Evolutionary conservation across 2,329 filamentous ascomycete genomes (phyloP).

Genomic region (Whalleya microplaca): DNA sequence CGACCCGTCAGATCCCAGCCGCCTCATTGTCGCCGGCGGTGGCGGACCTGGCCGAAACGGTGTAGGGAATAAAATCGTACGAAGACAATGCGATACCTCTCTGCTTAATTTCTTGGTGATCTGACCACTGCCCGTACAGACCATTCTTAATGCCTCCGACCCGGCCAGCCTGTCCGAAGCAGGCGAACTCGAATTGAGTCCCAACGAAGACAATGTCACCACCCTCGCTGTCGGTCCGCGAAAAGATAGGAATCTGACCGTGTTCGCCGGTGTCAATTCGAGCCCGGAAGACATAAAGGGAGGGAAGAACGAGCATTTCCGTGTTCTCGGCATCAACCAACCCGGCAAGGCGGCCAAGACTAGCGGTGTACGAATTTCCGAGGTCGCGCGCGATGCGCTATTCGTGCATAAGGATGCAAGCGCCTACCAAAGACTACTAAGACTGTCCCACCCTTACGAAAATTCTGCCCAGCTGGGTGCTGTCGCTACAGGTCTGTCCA

Average conservation of each 20-base stretch:
- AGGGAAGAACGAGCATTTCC: constrained; percentile 83
- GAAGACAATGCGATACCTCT: constrained; percentile 36
- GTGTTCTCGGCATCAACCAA: constrained; percentile 67
- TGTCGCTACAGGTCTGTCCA: constrained; percentile 77
- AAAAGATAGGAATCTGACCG: constrained; percentile 57
- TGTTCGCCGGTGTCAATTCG: constrained; percentile 84
- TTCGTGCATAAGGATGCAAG: constrained; percentile 58
- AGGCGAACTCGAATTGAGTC: constrained; percentile 76
- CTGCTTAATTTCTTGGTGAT: constrained; percentile 18
- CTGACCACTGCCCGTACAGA: constrained; percentile 48
- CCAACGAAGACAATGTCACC: constrained; percentile 87
- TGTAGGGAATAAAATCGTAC: constrained; percentile 84
- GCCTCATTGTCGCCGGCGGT: constrained; percentile 82
- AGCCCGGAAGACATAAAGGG: constrained; percentile 71
- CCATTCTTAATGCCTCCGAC: constrained; percentile 70
- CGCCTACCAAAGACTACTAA: constrained; percentile 62
- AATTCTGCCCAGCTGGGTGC: constrained; percentile 70
- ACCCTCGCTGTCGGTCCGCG: constrained; percentile 73
- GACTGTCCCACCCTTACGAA: constrained; percentile 55
- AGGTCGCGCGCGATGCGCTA: constrained; percentile 56
- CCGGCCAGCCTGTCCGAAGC: constrained; percentile 66
- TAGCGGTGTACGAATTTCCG: constrained; percentile 50
- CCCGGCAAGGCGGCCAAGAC: constrained; percentile 37
- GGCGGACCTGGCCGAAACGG: constrained; percentile 82
- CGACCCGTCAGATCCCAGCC: constrained; percentile 76